Conservation (phyloP, 2,329 filamentous ascomycete species). For the Setomelanomma holmii region DNA sequence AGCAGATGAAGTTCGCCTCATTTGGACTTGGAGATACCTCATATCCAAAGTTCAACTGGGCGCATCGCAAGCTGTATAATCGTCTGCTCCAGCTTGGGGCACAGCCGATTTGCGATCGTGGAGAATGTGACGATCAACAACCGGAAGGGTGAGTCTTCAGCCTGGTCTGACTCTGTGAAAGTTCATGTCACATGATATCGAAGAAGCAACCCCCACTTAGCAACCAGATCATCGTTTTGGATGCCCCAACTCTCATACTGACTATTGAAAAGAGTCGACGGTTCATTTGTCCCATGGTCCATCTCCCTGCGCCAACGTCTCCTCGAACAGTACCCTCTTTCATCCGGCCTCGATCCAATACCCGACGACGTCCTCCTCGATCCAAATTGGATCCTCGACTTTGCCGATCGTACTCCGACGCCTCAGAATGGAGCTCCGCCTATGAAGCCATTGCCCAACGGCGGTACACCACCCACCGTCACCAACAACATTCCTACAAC, state of each 20-base stretch:
- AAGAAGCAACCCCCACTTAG: too few relatives aligned
- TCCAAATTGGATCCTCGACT: constrained; percentile 71
- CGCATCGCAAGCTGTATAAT: constrained; percentile 85
- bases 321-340: constrained; percentile 72
- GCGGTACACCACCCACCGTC: constrained; percentile 46
- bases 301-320: constrained; percentile 71
- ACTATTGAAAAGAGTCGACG: constrained; percentile 89
- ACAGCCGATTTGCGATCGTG: constrained; percentile 74
- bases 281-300: constrained; percentile 80
- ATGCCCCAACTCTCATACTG: too few relatives aligned
- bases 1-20: constrained; percentile 74
- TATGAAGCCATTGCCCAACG: constrained; percentile 2
- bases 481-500: constrained; percentile 66
- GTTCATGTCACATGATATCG: too few relatives aligned
- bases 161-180: too few relatives aligned
- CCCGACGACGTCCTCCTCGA: constrained; percentile 76
- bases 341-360: constrained; percentile 71
- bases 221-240: too few relatives aligned
- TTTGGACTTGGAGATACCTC: constrained; percentile 96
- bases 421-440: background rate
- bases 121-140: constrained; percentile 93
- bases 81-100: constrained; percentile 85
- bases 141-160: constrained; percentile 85
- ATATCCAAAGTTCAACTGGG: constrained; percentile 96
- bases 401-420: constrained; percentile 32